Conservation (phyloP, 1,139 yeast genomes). For the Sugiyamaella neomexicana region DNA sequence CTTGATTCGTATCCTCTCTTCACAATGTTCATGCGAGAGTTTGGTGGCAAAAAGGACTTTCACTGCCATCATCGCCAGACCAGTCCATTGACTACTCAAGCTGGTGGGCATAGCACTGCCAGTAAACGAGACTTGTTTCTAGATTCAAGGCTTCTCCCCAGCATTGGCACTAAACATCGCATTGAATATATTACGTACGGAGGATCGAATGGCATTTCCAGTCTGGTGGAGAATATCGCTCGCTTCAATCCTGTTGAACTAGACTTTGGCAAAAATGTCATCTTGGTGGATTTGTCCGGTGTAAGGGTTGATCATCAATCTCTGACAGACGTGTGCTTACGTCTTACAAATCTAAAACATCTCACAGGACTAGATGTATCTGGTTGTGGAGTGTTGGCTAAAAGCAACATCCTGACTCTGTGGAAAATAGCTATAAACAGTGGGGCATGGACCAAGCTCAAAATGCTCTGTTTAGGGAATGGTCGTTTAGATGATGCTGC, state of each 20-base stretch:
- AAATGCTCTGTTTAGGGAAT: conserved; percentile 26
- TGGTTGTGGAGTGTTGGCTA: conserved; percentile 17
- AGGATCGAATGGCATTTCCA: neutral
- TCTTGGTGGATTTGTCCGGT: conserved; percentile 27
- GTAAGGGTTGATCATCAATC: conserved; percentile 5
- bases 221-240: conserved; percentile 4
- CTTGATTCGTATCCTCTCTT: conserved; percentile 32
- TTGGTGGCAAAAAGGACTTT: conserved; percentile 27
- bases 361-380: conserved; percentile 32
- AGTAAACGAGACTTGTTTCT: conserved; percentile 12
- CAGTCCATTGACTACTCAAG: neutral
- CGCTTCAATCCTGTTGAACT: neutral
- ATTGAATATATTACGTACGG: conserved; percentile 19
- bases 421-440: conserved; percentile 31
- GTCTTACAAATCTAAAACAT: conserved; percentile 23
- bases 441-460: conserved; percentile 27
- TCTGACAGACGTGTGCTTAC: conserved; percentile 20
- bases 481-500: neutral
- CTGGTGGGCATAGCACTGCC: neutral
- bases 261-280: conserved; percentile 17
- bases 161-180: conserved; percentile 15
- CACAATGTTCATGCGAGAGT: conserved; percentile 27
- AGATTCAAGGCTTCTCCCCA: conserved; percentile 8
- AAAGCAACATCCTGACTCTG: conserved; percentile 22
- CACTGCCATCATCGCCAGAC: conserved; percentile 25